Evolutionary conservation across 306 rosid genomes (phyloP).

Genomic region (Chamaecrista fasciculata): DNA sequence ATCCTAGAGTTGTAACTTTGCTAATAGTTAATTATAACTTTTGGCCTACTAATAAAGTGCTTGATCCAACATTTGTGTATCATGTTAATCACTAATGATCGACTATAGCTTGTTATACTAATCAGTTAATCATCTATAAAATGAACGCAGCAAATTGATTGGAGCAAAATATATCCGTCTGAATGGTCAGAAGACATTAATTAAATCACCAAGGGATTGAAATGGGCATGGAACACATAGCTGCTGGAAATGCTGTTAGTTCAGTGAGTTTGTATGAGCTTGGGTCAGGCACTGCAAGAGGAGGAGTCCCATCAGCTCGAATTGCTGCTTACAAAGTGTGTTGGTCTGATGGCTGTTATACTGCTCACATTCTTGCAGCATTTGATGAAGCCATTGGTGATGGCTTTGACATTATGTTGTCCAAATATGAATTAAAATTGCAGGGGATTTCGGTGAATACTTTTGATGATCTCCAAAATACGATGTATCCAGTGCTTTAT

Average conservation of each 20-base stretch:
- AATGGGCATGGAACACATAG: slow-evolving; percentile 45
- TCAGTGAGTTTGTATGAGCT: slow-evolving; percentile 31
- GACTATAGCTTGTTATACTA: too few species aligned
- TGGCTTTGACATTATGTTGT: slow-evolving; percentile 47
- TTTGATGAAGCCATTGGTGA: slow-evolving; percentile 47
- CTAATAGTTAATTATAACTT: too few species aligned
- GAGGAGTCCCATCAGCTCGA: slow-evolving; percentile 25
- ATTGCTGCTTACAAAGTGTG: slow-evolving; percentile 23
- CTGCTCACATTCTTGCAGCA: slow-evolving; percentile 25
- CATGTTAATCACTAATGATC: too few species aligned
- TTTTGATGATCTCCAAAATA: slow-evolving; percentile 17
- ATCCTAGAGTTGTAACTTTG: too few species aligned
- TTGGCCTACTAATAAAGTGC: too few species aligned
- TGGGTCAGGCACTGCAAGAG: slow-evolving; percentile 34
- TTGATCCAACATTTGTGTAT: too few species aligned
- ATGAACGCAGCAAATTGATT: slow-evolving; percentile 37
- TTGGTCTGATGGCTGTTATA: neutral
- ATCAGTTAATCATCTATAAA: too few species aligned
- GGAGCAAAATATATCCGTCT: slow-evolving; percentile 41
- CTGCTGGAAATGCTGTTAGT: slow-evolving; percentile 29
- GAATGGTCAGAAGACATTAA: neutral
- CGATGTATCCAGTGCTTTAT: slow-evolving; percentile 30
- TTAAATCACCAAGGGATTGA: slow-evolving; percentile 38
- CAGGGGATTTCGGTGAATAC: slow-evolving; percentile 45
- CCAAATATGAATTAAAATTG: neutral